A percentile compares a stretch with the other conserved stretches of the same genome.
Evolutionary conservation across 148 eudicot species (phyloP).

Genomic region (Diospyros lotus): DNA sequence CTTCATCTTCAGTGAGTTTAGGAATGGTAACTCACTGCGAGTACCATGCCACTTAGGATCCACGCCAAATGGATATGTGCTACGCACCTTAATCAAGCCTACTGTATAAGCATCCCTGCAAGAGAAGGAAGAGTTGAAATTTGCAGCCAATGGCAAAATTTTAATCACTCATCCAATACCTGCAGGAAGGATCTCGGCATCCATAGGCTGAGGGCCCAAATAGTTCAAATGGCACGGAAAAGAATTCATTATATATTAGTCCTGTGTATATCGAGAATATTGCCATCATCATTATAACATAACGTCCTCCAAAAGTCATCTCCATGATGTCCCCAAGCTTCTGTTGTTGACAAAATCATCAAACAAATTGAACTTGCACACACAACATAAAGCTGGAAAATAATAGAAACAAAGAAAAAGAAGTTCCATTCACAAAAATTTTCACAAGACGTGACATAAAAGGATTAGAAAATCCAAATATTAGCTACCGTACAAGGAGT

Average conservation of each 20-base stretch:
- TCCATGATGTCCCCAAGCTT: slow-evolving; percentile 93
- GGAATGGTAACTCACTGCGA: slow-evolving; percentile 84
- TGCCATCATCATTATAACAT: slow-evolving; percentile 82
- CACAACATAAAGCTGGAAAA: not conserved
- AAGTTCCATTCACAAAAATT: too few relatives aligned
- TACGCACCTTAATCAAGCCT: slow-evolving; percentile 66
- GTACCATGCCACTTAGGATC: slow-evolving; percentile 93
- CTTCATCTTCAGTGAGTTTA: slow-evolving; percentile 92
- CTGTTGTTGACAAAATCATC: slow-evolving; percentile 33
- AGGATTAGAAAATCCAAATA: not conserved
- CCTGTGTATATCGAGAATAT: slow-evolving; percentile 89
- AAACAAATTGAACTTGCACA: not conserved
- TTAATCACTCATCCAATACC: slow-evolving; percentile 29
- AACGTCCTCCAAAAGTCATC: slow-evolving; percentile 92
- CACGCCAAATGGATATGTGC: slow-evolving; percentile 84
- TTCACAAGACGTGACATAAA: not conserved
- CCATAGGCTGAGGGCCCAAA: slow-evolving; percentile 81
- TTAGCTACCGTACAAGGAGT: too few relatives aligned
- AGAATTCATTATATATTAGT: slow-evolving; percentile 77
- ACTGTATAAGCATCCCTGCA: slow-evolving; percentile 68
- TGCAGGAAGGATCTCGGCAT: slow-evolving; percentile 72
- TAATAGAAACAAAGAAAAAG: not conserved
- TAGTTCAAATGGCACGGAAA: slow-evolving; percentile 84
- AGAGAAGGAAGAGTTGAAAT: slow-evolving; percentile 10
- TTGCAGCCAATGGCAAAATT: not conserved